Evolutionary conservation across 1,284 basidiomycete species (phyloP).

Genomic region (Sporisorium exsertum): DNA sequence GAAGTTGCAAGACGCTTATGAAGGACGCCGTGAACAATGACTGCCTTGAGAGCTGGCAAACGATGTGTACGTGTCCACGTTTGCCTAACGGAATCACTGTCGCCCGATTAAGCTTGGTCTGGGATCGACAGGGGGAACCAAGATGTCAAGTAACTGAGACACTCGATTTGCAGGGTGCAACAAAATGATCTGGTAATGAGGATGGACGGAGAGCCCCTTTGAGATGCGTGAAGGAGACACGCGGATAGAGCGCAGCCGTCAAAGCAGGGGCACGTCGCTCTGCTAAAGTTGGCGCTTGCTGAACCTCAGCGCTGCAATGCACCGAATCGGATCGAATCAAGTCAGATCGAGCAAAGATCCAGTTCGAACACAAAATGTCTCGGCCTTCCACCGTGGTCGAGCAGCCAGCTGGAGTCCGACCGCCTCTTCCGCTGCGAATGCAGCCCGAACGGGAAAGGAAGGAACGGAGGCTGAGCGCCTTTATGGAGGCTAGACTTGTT

Average conservation of each 20-base stretch:
- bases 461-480: neutral
- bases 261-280: neutral
- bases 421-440: neutral
- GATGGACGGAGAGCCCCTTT: neutral
- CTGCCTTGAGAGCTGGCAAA: neutral
- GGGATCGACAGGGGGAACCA: neutral
- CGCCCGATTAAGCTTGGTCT: neutral
- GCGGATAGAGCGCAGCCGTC: neutral
- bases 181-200: neutral
- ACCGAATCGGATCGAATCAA: no score
- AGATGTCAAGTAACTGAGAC: neutral
- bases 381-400: neutral
- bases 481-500: neutral
- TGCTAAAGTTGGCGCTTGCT: no score
- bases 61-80: neutral
- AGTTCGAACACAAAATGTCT: neutral
- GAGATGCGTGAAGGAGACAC: neutral
- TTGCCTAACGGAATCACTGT: neutral
- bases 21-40: neutral
- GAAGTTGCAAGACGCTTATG: neutral
- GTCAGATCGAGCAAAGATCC: neutral
- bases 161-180: neutral
- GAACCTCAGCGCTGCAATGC: no score
- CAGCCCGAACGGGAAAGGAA: neutral
- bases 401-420: neutral